Conservation (phyloP, 768 basidiomycete genomes). For the Tulasnella calospora region DNA sequence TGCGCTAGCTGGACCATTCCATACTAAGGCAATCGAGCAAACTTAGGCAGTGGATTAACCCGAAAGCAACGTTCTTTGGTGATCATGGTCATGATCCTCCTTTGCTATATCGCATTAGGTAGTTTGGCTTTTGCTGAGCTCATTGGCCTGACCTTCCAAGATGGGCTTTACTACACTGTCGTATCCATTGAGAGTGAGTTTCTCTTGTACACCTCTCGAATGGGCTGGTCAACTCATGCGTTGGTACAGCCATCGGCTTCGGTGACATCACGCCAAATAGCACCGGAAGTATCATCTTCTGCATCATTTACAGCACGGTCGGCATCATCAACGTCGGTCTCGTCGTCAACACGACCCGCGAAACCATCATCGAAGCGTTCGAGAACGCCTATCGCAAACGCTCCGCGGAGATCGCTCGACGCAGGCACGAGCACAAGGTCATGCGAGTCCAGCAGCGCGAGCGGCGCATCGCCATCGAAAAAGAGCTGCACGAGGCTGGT, state of each 20-base stretch:
- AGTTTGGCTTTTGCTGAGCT: constrained; percentile 54
- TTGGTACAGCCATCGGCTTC: constrained; percentile 44
- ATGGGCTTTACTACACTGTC: constrained; percentile 73
- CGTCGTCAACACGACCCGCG: constrained; percentile 59
- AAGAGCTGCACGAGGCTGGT: constrained; percentile 51
- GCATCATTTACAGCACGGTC: constrained; percentile 45
- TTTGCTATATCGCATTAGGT: constrained; percentile 70
- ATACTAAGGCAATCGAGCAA: not conserved
- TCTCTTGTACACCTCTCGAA: not conserved
- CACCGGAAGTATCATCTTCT: constrained; percentile 53
- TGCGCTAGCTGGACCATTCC: not conserved
- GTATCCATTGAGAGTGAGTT: constrained; percentile 55
- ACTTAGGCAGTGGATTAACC: constrained; percentile 72
- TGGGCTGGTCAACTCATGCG: not conserved
- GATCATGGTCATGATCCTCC: constrained; percentile 68
- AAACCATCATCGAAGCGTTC: constrained; percentile 66
- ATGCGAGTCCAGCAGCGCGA: constrained; percentile 30
- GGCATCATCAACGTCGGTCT: constrained; percentile 57
- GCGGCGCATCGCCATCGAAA: constrained; percentile 41
- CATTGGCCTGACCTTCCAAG: constrained; percentile 54
- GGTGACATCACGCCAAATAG: constrained; percentile 63
- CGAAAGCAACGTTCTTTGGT: constrained; percentile 71
- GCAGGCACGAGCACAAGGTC: constrained; percentile 41
- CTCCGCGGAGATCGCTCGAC: constrained; percentile 44
- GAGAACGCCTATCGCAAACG: constrained; percentile 61